Percentiles rank a stretch among this genome's conserved stretches.
Evolutionary conservation across 2,329 filamentous ascomycete species (phyloP).

Genomic region (Clonostachys byssicola): DNA sequence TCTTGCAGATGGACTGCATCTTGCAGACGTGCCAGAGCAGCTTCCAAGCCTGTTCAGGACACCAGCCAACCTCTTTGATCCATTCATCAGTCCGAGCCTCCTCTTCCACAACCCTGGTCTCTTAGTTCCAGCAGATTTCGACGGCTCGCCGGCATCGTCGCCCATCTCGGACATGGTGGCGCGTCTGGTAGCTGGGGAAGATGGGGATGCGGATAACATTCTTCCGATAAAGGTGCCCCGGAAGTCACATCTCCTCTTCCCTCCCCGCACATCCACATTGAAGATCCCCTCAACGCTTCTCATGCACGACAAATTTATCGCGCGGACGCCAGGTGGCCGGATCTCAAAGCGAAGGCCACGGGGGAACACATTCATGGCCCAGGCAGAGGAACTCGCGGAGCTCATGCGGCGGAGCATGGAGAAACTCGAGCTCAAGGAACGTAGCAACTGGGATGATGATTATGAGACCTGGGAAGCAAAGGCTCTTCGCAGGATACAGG

Average conservation of each 20-base stretch:
- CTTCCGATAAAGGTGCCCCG: slow-evolving; percentile 20
- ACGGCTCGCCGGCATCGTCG: slow-evolving; percentile 13
- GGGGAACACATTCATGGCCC: slow-evolving; percentile 38
- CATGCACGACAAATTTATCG: slow-evolving; percentile 31
- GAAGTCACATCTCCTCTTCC: slow-evolving; percentile 40
- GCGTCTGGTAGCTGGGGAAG: background rate
- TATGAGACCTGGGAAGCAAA: slow-evolving; percentile 23
- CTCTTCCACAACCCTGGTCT: slow-evolving; percentile 53
- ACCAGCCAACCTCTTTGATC: slow-evolving; percentile 50
- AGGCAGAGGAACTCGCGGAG: slow-evolving; percentile 40
- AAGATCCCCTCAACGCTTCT: slow-evolving; percentile 45
- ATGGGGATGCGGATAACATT: background rate
- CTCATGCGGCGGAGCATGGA: slow-evolving; percentile 46
- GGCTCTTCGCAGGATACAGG: slow-evolving; percentile 28
- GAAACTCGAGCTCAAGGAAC: slow-evolving; percentile 37
- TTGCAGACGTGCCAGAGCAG: slow-evolving; percentile 28
- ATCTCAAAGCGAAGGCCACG: background rate
- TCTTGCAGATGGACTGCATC: slow-evolving; percentile 19
- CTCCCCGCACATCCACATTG: slow-evolving; percentile 39
- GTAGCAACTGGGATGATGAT: slow-evolving; percentile 33
- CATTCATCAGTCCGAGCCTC: slow-evolving; percentile 53
- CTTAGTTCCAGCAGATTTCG: slow-evolving; percentile 38
- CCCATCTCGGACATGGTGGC: background rate
- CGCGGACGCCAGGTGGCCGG: slow-evolving; percentile 1
- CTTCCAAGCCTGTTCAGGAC: slow-evolving; percentile 38